Base-by-base conservation (phyloP, 805 yeast genomes). In the Ogataea salicorniae region DNA sequence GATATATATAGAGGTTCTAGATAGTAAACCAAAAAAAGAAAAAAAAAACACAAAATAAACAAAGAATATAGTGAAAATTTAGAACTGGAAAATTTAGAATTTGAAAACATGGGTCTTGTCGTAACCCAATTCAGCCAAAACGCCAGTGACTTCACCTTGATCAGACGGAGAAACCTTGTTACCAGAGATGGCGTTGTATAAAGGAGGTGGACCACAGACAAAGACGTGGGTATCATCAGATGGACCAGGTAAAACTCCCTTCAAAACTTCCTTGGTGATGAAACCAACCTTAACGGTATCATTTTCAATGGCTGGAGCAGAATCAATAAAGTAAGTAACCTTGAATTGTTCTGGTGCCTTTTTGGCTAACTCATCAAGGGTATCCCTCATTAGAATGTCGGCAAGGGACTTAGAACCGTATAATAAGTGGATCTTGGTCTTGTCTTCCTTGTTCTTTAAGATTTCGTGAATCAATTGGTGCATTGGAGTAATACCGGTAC, bases 131-230 rank as follows among this genome's bases (percentile, higher is more conserved):
- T 92, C 97, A 60, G 81, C 81, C 65, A 94, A 80, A 44, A 83
- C 81, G 63, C 99, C 99, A 29, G 83, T 74, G 48, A 94, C 79
- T 71, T 87, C 96, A 71, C 99, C 99, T 76, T 94, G 99, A 65
- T 91, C 97, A 46, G 83, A 60, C 58, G 96, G 95, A 44, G 94
- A 82, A 41, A 71, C 75, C 79, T 92, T 92, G 59, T 69, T 67
- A 63, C 99, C 99, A 26, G 96, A 87, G 57, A 90, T 62, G 49
- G 96, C 90, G 46, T 84, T 76, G 83, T 87, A 87, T 66, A 94
- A 76, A 38, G 87, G 86, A 62, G 96, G 95, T 50, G 99, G 99
- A 47, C 99, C 99, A 70, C 99, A 94, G 48, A 92, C 86, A 59
- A 87, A 92, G 49, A 91, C 78, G 63, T 84, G 85, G 60, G 79